Evolutionary conservation across 805 yeast genomes (phyloP), one percentile per base, ranked within the genome.

Genomic region (Phaffomyces thermotolerans): DNA sequence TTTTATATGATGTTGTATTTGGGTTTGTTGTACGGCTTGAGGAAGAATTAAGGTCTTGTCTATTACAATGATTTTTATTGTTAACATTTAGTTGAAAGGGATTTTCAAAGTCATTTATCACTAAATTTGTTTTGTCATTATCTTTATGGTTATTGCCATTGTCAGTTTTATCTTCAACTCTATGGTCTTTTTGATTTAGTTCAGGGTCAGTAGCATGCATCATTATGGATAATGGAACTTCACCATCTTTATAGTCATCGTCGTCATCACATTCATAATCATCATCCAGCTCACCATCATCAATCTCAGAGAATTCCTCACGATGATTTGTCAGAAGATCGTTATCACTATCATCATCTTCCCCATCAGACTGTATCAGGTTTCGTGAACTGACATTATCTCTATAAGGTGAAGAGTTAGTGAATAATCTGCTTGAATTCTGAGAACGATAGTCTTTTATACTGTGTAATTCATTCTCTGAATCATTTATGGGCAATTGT

Each of bases 191-290:
- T 27, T 18, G 35, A n/a, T 17, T 20, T 14, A 29, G 14, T 8
- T 39, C 46, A 7, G 43, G 23, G 10, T 41, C 40, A 2, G 42
- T 27, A 9, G 37, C 37, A 31, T 48, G 52, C 34, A 46, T 43
- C 52, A 48, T 46, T 14, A 47, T 49, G 4, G 52, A 49, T 22
- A 49, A 23, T 17, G 50, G 49, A 3, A 44, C 44, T 46, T 53
- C 39, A 38, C 48, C 54, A 38, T 51, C 43, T 30, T 20, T 32
- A 17, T 48, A 58, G 37, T 65, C 68, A 8, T 45, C 49, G 4
- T 43, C 49, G 13, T 53, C 39, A 39, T 47, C 53, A 41, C 49
- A 42, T 18, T 20, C 25, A 20, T 48, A 58, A 38, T 65, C 67
- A 8, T 45, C 49, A 6, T 43, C 49, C 13, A 38, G 42, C 6